Percentiles rank a stretch among this genome's conserved stretches.
Conservation (phyloP, 1,139 yeast species). For the Zygoascus meyerae region DNA sequence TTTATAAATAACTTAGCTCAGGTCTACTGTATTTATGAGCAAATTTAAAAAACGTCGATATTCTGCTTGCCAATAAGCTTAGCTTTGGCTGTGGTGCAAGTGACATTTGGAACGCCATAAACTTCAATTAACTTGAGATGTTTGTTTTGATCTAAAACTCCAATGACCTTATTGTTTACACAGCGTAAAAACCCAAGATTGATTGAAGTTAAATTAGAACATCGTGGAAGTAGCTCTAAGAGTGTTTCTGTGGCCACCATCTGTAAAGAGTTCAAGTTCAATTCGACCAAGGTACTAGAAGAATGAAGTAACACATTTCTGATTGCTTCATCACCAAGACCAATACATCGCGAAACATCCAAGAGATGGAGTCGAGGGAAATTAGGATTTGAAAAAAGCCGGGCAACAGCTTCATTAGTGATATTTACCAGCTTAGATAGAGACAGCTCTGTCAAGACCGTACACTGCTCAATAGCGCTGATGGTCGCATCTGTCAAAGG, state of each 20-base stretch:
- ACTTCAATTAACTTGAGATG: conserved; percentile 64
- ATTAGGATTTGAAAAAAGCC: conserved; percentile 43
- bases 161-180: conserved; percentile 59
- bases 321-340: conserved; percentile 57
- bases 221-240: conserved; percentile 38
- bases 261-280: conserved; percentile 66
- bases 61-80: conserved; percentile 48
- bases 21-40: no score
- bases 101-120: conserved; percentile 70
- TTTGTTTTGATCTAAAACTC: conserved; percentile 52
- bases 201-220: conserved; percentile 57
- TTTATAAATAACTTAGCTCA: neutral
- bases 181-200: conserved; percentile 75
- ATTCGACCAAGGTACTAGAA: conserved; percentile 55
- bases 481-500: conserved; percentile 62
- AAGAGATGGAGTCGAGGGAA: conserved; percentile 53
- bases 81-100: conserved; percentile 41
- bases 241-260: conserved; percentile 49
- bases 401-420: conserved; percentile 58
- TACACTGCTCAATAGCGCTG: conserved; percentile 57
- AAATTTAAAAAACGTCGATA: neutral
- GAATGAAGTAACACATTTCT: conserved; percentile 61
- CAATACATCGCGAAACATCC: conserved; percentile 61
- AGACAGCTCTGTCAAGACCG: conserved; percentile 48
- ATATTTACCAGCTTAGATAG: conserved; percentile 52